Percentiles rank a stretch among this genome's conserved stretches.
Conservation (phyloP, 305 asterid genomes). For the Fraxinus sp. region DNA sequence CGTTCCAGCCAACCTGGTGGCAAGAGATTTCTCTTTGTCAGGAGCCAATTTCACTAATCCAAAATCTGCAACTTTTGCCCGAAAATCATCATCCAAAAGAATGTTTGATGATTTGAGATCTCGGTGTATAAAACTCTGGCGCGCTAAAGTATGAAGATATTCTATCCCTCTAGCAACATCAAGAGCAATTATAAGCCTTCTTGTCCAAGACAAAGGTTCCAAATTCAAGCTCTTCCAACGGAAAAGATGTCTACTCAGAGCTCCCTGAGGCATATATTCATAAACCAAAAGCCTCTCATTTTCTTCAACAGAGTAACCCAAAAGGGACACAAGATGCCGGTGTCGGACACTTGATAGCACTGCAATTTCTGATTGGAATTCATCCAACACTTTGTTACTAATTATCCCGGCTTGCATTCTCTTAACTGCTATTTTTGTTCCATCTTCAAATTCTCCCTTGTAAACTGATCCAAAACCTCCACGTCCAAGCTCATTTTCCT, state of each 20-base stretch:
- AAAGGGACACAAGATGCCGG: slow-evolving; percentile 76
- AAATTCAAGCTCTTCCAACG: slow-evolving; percentile 59
- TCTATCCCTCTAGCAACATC: slow-evolving; percentile 88
- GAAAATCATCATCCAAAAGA: slow-evolving; percentile 61
- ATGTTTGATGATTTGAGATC: slow-evolving; percentile 81
- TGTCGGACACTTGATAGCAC: slow-evolving; percentile 84
- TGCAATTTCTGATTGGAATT: slow-evolving; percentile 71
- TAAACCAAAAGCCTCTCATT: slow-evolving; percentile 76
- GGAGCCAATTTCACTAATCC: slow-evolving; percentile 92
- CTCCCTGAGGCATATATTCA: slow-evolving; percentile 79
- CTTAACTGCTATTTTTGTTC: slow-evolving; percentile 69
- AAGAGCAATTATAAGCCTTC: slow-evolving; percentile 64
- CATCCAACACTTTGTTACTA: slow-evolving; percentile 61
- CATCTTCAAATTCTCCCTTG: slow-evolving; percentile 68
- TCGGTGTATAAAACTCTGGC: slow-evolving; percentile 74
- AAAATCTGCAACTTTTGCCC: slow-evolving; percentile 85
- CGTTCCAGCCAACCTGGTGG: slow-evolving; percentile 80
- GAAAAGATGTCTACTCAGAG: slow-evolving; percentile 78
- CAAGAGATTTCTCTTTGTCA: slow-evolving; percentile 60
- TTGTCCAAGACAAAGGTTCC: slow-evolving; percentile 69
- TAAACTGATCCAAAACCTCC: slow-evolving; percentile 94
- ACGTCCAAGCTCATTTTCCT: slow-evolving; percentile 74
- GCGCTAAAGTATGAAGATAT: slow-evolving; percentile 75
- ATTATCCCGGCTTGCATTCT: slow-evolving; percentile 66
- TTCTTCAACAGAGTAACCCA: slow-evolving; percentile 70